A percentile compares a stretch with the other conserved stretches of the same genome.
phyloP scores from a whole-genome alignment of 768 basidiomycete genomes.

The Collybiopsis luxurians region DNA sequence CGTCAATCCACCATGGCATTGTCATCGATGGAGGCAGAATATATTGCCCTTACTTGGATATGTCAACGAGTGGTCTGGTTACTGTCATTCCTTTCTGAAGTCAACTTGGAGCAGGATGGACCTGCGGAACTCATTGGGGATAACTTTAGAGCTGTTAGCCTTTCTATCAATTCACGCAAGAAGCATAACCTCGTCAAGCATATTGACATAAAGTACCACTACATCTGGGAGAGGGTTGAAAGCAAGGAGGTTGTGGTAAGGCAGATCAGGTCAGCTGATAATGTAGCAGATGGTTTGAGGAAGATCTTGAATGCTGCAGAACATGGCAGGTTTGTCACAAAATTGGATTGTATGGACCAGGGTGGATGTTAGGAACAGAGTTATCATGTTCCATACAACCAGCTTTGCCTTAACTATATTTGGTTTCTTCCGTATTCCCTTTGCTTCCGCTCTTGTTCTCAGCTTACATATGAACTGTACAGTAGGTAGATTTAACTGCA shows the following conservation, averaged over 20 bases:
- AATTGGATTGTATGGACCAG: too few relatives aligned
- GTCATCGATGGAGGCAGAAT: background rate
- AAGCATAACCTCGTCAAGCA: slow-evolving; percentile 11
- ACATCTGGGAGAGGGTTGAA: slow-evolving; percentile 12
- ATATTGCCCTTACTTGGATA: background rate
- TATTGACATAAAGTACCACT: slow-evolving; percentile 14
- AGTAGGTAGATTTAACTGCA: too few relatives aligned
- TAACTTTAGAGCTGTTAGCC: slow-evolving; percentile 24
- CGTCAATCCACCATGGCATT: background rate
- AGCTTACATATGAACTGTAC: too few relatives aligned
- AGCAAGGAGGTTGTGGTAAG: background rate
- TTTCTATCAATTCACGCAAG: slow-evolving; percentile 10
- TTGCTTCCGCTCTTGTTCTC: too few relatives aligned
- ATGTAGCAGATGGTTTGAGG: background rate
- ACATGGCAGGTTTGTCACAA: too few relatives aligned
- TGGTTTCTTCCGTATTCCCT: too few relatives aligned
- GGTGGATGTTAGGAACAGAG: too few relatives aligned
- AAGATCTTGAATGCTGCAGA: too few relatives aligned
- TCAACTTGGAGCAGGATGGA: slow-evolving; percentile 3
- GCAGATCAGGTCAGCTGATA: background rate
- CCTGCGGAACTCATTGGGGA: slow-evolving; percentile 15
- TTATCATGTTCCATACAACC: too few relatives aligned
- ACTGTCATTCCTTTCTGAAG: slow-evolving; percentile 8
- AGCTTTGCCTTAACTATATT: too few relatives aligned
- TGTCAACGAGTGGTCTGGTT: background rate